These are phyloP conservation scores for Acacia concinna DNA, from an alignment of 331 rosid genomes.

Conservation along the genomic window DNA sequence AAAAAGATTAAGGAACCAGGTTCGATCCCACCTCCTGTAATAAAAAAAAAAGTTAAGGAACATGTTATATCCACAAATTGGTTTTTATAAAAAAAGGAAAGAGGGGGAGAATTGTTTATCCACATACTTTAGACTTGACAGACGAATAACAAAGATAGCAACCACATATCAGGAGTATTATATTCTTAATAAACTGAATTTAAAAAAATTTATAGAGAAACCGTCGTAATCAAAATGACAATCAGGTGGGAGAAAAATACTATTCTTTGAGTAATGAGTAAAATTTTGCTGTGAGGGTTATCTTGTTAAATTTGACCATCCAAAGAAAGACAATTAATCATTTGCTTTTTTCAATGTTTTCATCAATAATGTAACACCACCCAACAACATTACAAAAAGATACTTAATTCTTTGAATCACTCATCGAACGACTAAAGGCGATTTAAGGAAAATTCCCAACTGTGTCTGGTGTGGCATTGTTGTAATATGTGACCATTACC, in stretches of 20 bases:
- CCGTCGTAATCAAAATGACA: background rate
- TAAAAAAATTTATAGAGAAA: background rate
- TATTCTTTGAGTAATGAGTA: background rate
- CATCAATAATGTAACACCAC: background rate
- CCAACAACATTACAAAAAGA: background rate
- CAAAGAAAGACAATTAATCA: background rate
- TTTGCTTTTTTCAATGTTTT: background rate
- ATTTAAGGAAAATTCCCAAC: background rate
- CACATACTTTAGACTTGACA: background rate
- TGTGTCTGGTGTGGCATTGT: background rate
- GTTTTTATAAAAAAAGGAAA: too few relatives aligned
- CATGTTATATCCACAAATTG: too few relatives aligned
- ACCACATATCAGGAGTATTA: background rate
- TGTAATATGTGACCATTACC: background rate
- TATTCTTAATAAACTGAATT: background rate
- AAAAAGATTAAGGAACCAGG: too few relatives aligned
- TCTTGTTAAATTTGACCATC: background rate
- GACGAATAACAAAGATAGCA: background rate
- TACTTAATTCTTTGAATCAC: background rate
- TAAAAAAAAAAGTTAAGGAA: too few relatives aligned
- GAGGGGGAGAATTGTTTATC: too few relatives aligned
- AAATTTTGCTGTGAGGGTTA: background rate
- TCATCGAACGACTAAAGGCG: background rate
- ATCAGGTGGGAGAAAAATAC: background rate
- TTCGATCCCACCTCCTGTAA: too few relatives aligned